phyloP scores from a whole-genome alignment of 768 basidiomycete species.

The Suillus discolor region DNA sequence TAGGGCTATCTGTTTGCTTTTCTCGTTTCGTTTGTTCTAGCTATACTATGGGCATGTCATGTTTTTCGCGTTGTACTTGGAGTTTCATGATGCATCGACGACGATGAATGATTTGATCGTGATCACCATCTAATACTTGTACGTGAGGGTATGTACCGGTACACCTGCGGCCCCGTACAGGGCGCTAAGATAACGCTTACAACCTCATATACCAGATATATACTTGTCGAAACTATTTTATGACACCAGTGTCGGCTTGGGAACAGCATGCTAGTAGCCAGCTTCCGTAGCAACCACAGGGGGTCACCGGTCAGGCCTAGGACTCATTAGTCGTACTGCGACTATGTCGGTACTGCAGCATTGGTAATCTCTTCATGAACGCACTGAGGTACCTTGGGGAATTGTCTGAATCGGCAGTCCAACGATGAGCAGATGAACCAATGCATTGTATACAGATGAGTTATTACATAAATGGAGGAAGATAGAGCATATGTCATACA shows the following conservation, averaged over 20 bases:
- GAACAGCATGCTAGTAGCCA: neutral
- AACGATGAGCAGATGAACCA: neutral
- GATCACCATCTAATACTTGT: neutral
- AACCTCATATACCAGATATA: neutral
- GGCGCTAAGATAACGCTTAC: neutral
- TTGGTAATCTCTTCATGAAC: neutral
- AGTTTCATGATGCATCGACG: neutral
- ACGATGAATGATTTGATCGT: neutral
- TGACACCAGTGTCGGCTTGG: neutral
- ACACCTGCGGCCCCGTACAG: neutral
- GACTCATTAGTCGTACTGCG: neutral
- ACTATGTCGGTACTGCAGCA: neutral
- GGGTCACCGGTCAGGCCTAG: no score
- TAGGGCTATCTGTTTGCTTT: constrained; percentile 8
- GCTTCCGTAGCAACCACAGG: neutral
- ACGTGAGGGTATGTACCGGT: neutral
- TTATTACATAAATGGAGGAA: no score
- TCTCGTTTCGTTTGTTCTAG: constrained; percentile 4
- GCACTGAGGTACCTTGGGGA: neutral
- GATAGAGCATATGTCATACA: no score
- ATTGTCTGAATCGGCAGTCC: neutral
- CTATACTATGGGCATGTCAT: constrained; percentile 1
- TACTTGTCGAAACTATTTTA: neutral
- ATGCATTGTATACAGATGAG: no score
- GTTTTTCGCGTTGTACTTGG: constrained; percentile 1